Evolutionary conservation across 768 basidiomycete species (phyloP).

Genomic region (Rhizopogon vesiculosus): DNA sequence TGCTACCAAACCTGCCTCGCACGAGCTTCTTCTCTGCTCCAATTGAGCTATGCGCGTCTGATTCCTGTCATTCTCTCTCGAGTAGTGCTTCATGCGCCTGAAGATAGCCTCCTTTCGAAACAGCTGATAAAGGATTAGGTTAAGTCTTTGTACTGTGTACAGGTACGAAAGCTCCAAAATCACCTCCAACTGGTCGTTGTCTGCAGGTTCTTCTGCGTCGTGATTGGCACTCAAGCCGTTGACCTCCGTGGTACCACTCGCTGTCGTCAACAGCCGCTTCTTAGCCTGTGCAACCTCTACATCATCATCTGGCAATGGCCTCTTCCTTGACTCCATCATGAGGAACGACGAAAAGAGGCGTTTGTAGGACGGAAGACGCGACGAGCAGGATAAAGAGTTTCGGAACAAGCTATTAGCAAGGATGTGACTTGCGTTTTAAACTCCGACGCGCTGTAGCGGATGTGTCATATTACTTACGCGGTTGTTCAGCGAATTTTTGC

Average conservation of each 20-base stretch:
- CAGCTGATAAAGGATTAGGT: slow-evolving; percentile 38
- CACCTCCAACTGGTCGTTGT: slow-evolving; percentile 65
- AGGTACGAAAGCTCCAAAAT: background rate
- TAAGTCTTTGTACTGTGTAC: background rate
- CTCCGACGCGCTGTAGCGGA: slow-evolving; percentile 16
- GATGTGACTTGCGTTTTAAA: slow-evolving; percentile 15
- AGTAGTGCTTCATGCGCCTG: slow-evolving; percentile 79
- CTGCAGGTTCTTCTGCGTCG: slow-evolving; percentile 39
- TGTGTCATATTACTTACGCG: background rate
- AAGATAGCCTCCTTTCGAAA: slow-evolving; percentile 87
- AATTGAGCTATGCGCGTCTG: slow-evolving; percentile 57
- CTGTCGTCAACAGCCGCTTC: slow-evolving; percentile 49
- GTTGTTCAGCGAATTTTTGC: background rate
- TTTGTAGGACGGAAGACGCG: background rate
- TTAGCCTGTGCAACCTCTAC: slow-evolving; percentile 44
- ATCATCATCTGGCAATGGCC: slow-evolving; percentile 51
- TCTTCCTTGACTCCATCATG: slow-evolving; percentile 57
- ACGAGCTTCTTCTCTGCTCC: slow-evolving; percentile 59
- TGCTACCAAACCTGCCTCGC: slow-evolving; percentile 67
- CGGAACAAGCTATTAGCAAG: slow-evolving; percentile 6
- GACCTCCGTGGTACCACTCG: slow-evolving; percentile 48
- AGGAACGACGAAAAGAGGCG: slow-evolving; percentile 12
- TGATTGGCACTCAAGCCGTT: slow-evolving; percentile 37
- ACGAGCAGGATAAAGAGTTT: slow-evolving; percentile 7
- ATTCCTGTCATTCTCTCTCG: slow-evolving; percentile 66